Conservation (phyloP, 768 basidiomycete species). For the Auriscalpium microsporum region DNA sequence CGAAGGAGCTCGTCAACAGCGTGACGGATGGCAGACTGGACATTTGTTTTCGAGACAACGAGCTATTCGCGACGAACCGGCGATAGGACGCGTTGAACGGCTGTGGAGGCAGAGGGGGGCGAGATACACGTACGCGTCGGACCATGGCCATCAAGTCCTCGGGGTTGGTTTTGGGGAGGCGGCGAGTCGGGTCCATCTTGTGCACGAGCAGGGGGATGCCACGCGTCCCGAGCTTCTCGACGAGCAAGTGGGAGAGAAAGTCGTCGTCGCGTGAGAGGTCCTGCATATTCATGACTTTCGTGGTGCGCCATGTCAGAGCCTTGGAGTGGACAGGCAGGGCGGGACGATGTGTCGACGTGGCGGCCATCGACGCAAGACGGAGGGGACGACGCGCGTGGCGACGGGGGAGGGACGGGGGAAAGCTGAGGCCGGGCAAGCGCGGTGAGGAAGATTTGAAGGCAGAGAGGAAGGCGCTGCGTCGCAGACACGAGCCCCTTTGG, state of each 20-base stretch:
- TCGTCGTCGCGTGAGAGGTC: conserved; percentile 89
- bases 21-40: conserved; percentile 52
- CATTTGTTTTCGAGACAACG: conserved; percentile 44
- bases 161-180: conserved; percentile 68
- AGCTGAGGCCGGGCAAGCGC: background rate
- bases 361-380: background rate
- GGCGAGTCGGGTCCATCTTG: conserved; percentile 78
- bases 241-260: conserved; percentile 81
- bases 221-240: conserved; percentile 82
- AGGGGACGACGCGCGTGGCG: background rate
- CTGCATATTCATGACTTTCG: conserved; percentile 85
- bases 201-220: conserved; percentile 75
- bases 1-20: conserved; percentile 72
- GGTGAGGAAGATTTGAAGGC: background rate
- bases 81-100: conserved; percentile 14
- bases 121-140: conserved; percentile 53
- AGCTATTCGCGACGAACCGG: conserved; percentile 33
- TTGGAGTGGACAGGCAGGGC: conserved; percentile 2
- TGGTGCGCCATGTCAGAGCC: conserved; percentile 52
- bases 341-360: background rate
- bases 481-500: background rate
- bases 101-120: conserved; percentile 8
- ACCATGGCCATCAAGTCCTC: conserved; percentile 63
- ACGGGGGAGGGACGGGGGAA: background rate
- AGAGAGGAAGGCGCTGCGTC: background rate